phyloP scores from a whole-genome alignment of 2,329 filamentous ascomycete genomes.

The Claviceps purpurea region DNA sequence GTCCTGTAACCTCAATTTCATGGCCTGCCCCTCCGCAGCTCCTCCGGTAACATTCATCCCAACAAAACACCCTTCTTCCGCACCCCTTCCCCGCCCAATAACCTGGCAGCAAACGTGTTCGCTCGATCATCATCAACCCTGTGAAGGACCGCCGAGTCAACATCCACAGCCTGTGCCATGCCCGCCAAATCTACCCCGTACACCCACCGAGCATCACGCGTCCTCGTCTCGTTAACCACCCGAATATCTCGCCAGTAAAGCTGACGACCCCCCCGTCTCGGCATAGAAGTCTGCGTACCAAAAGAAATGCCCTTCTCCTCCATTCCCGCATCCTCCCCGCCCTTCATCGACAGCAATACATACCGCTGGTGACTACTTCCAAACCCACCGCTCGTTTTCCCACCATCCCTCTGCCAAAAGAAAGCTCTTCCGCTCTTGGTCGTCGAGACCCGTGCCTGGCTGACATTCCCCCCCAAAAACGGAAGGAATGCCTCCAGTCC shows the following conservation, averaged over 20 bases:
- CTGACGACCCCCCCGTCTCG: constrained; percentile 13
- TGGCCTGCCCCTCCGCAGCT: no score
- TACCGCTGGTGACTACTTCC: constrained; percentile 46
- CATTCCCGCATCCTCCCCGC: not conserved
- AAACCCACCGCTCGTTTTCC: constrained; percentile 33
- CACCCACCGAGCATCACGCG: constrained; percentile 29
- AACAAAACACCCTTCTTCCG: no score
- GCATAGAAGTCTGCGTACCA: not conserved
- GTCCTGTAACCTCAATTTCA: no score
- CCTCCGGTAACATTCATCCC: no score
- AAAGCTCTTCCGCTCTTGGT: constrained; percentile 43
- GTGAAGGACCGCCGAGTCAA: not conserved
- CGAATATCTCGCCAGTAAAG: constrained; percentile 45
- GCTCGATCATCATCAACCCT: not conserved
- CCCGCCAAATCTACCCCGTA: not conserved
- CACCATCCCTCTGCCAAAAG: constrained; percentile 35
- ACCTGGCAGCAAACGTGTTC: not conserved
- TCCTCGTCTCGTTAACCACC: constrained; percentile 39
- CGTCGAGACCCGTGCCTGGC: constrained; percentile 27
- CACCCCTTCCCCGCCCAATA: not conserved
- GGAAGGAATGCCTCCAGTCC: constrained; percentile 43
- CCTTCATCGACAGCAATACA: constrained; percentile 24
- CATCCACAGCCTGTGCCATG: not conserved
- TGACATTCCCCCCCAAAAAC: constrained; percentile 11
- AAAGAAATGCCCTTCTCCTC: not conserved